Percentiles rank a stretch among this genome's conserved stretches.
Evolutionary conservation across 2,329 filamentous ascomycete genomes (phyloP).

Genomic region (Neofusicoccum parvum): DNA sequence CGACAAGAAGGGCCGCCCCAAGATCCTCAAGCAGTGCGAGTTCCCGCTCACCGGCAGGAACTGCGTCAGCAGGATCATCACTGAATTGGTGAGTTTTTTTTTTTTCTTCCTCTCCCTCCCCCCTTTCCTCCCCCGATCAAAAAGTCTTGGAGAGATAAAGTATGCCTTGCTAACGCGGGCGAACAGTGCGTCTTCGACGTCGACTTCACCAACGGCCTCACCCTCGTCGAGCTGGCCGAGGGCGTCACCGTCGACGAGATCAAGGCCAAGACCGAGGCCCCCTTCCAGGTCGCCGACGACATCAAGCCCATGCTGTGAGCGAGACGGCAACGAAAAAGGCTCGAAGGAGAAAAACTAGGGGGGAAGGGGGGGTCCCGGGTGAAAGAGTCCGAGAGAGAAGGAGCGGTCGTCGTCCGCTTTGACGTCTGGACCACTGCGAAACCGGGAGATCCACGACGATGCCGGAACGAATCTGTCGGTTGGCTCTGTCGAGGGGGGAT

Average conservation of each 20-base stretch:
- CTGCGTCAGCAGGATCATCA: slow-evolving; percentile 44
- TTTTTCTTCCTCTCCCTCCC: too few relatives aligned
- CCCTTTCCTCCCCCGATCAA: background rate
- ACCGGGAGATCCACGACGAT: too few relatives aligned
- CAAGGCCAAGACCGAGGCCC: slow-evolving; percentile 82
- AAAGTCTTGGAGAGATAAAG: too few relatives aligned
- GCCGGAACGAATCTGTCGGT: too few relatives aligned
- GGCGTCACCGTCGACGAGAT: slow-evolving; percentile 88
- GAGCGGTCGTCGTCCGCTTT: too few relatives aligned
- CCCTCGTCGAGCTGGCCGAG: slow-evolving; percentile 80
- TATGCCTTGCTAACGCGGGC: background rate
- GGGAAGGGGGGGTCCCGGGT: background rate
- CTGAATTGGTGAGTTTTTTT: slow-evolving; percentile 30
- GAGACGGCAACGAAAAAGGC: background rate
- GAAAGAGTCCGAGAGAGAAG: background rate
- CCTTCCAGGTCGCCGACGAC: slow-evolving; percentile 77
- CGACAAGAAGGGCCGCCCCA: slow-evolving; percentile 86
- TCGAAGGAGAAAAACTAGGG: background rate
- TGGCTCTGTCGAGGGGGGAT: too few relatives aligned
- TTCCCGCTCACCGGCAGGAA: slow-evolving; percentile 43
- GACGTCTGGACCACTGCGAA: too few relatives aligned
- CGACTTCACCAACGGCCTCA: slow-evolving; percentile 76
- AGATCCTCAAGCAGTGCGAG: slow-evolving; percentile 74
- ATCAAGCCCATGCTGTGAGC: slow-evolving; percentile 69
- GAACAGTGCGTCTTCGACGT: slow-evolving; percentile 58